These are phyloP conservation scores for Saksenaea vasiformis DNA, from an alignment of 371 early-diverging fungal genomes.

Conservation along the genomic window DNA sequence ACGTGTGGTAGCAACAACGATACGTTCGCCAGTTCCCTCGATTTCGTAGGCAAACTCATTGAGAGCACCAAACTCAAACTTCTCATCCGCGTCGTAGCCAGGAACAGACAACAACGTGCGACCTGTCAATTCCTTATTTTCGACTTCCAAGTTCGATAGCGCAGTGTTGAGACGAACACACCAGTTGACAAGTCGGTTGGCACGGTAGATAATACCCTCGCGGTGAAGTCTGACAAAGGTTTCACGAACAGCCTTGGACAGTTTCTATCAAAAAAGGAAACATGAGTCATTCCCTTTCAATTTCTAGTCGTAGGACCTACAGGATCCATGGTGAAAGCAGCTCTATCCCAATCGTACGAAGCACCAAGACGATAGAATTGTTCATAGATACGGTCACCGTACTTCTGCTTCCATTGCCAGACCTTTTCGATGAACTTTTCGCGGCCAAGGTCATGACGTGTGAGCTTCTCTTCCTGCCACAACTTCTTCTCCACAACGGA, in stretches of 20 bases:
- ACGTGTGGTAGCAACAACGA: slow-evolving; percentile 99
- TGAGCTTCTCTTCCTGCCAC: slow-evolving; percentile 77
- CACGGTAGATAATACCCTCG: slow-evolving; percentile 97
- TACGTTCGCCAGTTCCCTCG: slow-evolving; percentile 81
- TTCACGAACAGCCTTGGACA: slow-evolving; percentile 89
- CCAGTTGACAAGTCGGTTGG: slow-evolving; percentile 98
- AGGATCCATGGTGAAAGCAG: slow-evolving; percentile 96
- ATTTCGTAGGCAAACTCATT: slow-evolving; percentile 90
- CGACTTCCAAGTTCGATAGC: slow-evolving; percentile 98
- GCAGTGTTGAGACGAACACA: slow-evolving; percentile 97
- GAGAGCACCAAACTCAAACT: slow-evolving; percentile 98
- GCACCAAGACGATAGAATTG: slow-evolving; percentile 96
- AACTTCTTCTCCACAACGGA: slow-evolving; percentile 97
- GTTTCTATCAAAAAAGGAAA: slow-evolving; percentile 34
- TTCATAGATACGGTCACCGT: slow-evolving; percentile 82
- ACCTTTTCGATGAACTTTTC: slow-evolving; percentile 91
- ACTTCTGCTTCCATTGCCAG: slow-evolving; percentile 98
- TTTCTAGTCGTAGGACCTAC: slow-evolving; percentile 25
- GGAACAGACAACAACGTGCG: slow-evolving; percentile 85
- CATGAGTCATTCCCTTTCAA: neutral
- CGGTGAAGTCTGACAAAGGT: slow-evolving; percentile 97
- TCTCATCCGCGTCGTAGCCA: slow-evolving; percentile 89
- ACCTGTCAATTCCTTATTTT: slow-evolving; percentile 88
- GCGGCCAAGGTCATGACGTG: slow-evolving; percentile 95
- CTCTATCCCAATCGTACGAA: slow-evolving; percentile 94